These are phyloP conservation scores for Hericium erinaceus DNA, from an alignment of 768 basidiomycete genomes.

Conservation along the genomic window DNA sequence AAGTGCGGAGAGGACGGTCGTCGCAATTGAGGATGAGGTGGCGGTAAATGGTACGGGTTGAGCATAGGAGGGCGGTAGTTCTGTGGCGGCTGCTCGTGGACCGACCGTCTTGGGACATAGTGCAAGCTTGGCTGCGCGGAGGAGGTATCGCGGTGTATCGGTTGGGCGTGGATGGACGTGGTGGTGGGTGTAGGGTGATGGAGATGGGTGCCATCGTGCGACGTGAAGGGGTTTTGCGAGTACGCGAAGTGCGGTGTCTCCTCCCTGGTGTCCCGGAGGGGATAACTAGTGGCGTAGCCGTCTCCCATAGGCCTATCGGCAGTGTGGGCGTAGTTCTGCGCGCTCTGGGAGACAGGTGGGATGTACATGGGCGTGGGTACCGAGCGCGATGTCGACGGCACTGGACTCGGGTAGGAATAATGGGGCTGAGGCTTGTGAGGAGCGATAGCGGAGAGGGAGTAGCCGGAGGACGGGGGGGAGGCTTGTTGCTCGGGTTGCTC, in stretches of 20 bases:
- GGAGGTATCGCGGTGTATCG: constrained; percentile 20
- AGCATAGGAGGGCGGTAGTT: constrained; percentile 27
- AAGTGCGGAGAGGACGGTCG: constrained; percentile 13
- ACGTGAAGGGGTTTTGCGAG: constrained; percentile 36
- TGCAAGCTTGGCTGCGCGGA: constrained; percentile 31
- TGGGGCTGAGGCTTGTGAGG: constrained; percentile 6
- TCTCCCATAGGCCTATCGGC: constrained; percentile 41
- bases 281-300: constrained; percentile 30
- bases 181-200: constrained; percentile 24
- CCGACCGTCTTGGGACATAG: constrained; percentile 48
- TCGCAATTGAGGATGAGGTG: constrained; percentile 33
- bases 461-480: constrained; percentile 28
- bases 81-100: constrained; percentile 43
- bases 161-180: constrained; percentile 18
- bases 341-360: constrained; percentile 12
- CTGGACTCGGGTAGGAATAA: constrained; percentile 12
- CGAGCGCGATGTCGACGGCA: constrained; percentile 29
- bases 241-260: constrained; percentile 47
- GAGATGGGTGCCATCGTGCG: constrained; percentile 10
- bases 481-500: constrained; percentile 28
- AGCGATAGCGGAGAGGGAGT: constrained; percentile 6
- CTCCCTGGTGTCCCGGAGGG: constrained; percentile 37
- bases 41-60: constrained; percentile 39
- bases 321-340: constrained; percentile 36
- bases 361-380: constrained; percentile 34